Evolutionary conservation across 1,284 basidiomycete species (phyloP), one percentile per base, ranked within the genome.

Genomic region (Phellinidium pouzarii): DNA sequence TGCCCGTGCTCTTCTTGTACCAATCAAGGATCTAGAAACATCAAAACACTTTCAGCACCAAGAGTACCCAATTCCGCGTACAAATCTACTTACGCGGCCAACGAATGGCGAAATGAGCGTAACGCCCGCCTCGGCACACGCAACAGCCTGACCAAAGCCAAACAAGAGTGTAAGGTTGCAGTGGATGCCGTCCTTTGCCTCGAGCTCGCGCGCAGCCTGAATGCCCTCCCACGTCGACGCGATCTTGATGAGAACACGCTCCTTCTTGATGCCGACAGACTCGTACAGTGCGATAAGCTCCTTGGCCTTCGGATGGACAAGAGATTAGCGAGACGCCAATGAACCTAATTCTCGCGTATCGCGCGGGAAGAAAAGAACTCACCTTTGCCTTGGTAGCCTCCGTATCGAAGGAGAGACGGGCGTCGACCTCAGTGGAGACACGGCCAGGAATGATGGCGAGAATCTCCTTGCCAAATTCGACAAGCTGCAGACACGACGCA

Each of bases 151-250:
- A 52, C 78, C 87, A 73, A 99, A 98, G 62, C 96, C 94, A 74
- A 99, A 99, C 61, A 99, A 84, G 59, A 99, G 87, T 49, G 96
- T 99, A 61, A 99, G 80, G 79, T 99, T 99, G 80, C 94, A 97
- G 81, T 97, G 94, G 71, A 99, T 98, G 63, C 80, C 82, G 50
- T 91, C 82, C 66, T 97, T 87, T 60, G 81, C 70, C 79, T 99
- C 95, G 63, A 99, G 87, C 72, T 95, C 88, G 60, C 92, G 84
- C 45, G 95, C 95, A 59, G 95, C 95, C 73, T 98, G 95, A 75
- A 99, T 99, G 74, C 95, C 96, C 73, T 98, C 95, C 91, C 92
- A 99, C 49, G 94, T 96, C 37, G 95, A 96, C 27, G 95, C 95
- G 64, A 99, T 96, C 79, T 99, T 99, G 85, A 99, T 97, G 64